Evolutionary conservation across 2,329 filamentous ascomycete genomes (phyloP).

Genomic region (Scedosporium apiospermum): DNA sequence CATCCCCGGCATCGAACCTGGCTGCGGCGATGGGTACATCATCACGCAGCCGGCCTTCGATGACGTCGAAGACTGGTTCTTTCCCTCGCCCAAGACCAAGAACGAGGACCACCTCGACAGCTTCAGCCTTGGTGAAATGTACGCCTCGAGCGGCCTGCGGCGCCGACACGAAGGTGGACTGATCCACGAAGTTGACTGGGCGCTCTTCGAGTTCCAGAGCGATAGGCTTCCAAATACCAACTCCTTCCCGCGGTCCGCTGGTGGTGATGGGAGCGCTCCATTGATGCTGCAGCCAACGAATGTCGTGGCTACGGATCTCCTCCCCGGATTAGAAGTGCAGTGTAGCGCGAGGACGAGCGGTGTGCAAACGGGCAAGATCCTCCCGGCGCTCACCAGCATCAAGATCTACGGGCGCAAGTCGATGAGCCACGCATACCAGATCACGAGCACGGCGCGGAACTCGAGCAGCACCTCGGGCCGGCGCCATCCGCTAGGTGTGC

Average conservation of each 20-base stretch:
- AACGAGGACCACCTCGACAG: conserved; percentile 77
- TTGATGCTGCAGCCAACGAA: conserved; percentile 41
- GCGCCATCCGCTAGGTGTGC: conserved; percentile 49
- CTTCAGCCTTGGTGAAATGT: conserved; percentile 72
- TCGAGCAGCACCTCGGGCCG: conserved; percentile 7
- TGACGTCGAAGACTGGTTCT: conserved; percentile 75
- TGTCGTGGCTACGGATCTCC: conserved; percentile 47
- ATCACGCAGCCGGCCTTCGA: conserved; percentile 90
- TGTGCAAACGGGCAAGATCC: conserved; percentile 67
- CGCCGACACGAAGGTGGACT: conserved; percentile 63
- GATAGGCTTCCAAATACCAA: conserved; percentile 65
- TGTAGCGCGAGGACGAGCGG: conserved; percentile 84
- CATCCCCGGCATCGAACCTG: conserved; percentile 65
- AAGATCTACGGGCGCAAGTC: conserved; percentile 79
- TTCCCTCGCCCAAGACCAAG: conserved; percentile 58
- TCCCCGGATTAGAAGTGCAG: conserved; percentile 73
- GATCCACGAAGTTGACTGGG: conserved; percentile 92
- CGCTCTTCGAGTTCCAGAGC: conserved; percentile 70
- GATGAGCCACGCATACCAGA: conserved; percentile 62
- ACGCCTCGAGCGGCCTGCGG: conserved; percentile 83
- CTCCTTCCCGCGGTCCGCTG: conserved; percentile 39
- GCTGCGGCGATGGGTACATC: conserved; percentile 65
- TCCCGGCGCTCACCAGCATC: conserved; percentile 69
- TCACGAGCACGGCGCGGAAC: conserved; percentile 30
- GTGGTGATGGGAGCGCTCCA: conserved; percentile 8